Percentiles rank a stretch among this genome's conserved stretches.
phyloP scores from a whole-genome alignment of 345 rosid species.

The Rubroshorea leprosula region DNA sequence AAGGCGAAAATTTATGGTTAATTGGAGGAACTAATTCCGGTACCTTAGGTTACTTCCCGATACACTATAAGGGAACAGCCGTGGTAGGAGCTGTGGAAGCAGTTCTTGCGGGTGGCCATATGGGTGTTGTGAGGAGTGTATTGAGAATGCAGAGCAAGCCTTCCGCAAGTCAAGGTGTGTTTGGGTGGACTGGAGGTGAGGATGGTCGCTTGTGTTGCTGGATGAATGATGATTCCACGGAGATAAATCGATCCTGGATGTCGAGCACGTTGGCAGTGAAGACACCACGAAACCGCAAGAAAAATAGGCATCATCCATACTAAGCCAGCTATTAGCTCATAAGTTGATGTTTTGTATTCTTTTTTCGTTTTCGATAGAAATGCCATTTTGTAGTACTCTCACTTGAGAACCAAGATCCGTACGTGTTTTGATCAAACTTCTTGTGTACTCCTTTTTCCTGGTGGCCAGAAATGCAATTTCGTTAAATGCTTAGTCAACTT shows the following conservation, averaged over 20 bases:
- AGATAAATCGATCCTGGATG: conserved; percentile 58
- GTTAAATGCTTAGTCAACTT: no score
- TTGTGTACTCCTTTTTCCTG: no score
- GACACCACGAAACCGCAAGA: conserved; percentile 36
- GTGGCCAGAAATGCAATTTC: no score
- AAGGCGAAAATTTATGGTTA: conserved; percentile 73
- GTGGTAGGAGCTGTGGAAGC: conserved; percentile 62
- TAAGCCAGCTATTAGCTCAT: conserved; percentile 4
- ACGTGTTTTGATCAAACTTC: no score
- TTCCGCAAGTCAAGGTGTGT: conserved; percentile 43
- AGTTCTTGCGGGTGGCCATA: conserved; percentile 78
- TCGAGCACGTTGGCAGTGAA: conserved; percentile 49
- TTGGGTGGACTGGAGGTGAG: conserved; percentile 95
- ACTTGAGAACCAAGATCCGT: no score
- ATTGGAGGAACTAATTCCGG: conserved; percentile 82
- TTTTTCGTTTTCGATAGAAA: no score
- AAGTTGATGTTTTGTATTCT: neutral
- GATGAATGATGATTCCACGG: conserved; percentile 50
- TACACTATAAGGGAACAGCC: conserved; percentile 35
- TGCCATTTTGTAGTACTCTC: no score
- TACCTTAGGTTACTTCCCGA: conserved; percentile 75
- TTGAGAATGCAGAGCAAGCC: conserved; percentile 32
- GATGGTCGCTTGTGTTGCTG: conserved; percentile 94
- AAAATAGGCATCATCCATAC: conserved; percentile 58
- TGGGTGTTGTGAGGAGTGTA: conserved; percentile 60